Evolutionary conservation across 83 land plant species (phyloP).

Genomic region (Isoetes engelmannii): DNA sequence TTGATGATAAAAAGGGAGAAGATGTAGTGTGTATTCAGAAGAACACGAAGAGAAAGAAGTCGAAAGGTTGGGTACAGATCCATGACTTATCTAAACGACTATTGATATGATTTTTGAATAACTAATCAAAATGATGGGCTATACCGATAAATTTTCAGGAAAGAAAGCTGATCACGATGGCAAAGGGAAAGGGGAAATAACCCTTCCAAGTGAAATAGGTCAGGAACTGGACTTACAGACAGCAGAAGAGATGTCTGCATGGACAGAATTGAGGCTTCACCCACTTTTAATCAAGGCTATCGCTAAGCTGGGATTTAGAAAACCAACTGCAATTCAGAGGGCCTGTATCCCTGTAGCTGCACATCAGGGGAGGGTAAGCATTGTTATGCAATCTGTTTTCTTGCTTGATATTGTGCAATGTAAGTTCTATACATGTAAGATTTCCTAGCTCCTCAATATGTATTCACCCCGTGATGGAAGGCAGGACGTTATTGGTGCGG

Average conservation of each 20-base stretch:
- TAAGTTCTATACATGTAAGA: not conserved
- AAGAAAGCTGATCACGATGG: constrained; percentile 3
- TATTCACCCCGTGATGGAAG: not conserved
- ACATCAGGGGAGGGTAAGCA: constrained; percentile 86
- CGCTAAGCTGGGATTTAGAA: constrained; percentile 51
- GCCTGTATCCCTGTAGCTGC: constrained; percentile 96
- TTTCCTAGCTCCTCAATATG: too few relatives aligned
- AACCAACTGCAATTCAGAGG: constrained; percentile 91
- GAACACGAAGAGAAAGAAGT: constrained; percentile 17
- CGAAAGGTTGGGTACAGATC: constrained; percentile 3
- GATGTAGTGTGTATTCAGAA: not conserved
- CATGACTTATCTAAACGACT: not conserved
- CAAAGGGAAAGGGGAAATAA: constrained; percentile 24
- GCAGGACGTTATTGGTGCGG: constrained; percentile 97
- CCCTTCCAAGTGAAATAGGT: not conserved
- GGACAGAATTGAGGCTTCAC: constrained; percentile 86
- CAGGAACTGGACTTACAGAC: constrained; percentile 29
- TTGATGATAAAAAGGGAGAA: constrained; percentile 10
- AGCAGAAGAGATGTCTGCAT: constrained; percentile 51
- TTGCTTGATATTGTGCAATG: not conserved
- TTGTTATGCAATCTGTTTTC: not conserved
- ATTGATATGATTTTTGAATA: not conserved
- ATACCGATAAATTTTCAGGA: not conserved
- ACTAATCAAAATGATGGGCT: not conserved
- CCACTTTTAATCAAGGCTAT: constrained; percentile 66